Conservation (phyloP, 495 filamentous ascomycete species). For the Cercophora sp. region DNA sequence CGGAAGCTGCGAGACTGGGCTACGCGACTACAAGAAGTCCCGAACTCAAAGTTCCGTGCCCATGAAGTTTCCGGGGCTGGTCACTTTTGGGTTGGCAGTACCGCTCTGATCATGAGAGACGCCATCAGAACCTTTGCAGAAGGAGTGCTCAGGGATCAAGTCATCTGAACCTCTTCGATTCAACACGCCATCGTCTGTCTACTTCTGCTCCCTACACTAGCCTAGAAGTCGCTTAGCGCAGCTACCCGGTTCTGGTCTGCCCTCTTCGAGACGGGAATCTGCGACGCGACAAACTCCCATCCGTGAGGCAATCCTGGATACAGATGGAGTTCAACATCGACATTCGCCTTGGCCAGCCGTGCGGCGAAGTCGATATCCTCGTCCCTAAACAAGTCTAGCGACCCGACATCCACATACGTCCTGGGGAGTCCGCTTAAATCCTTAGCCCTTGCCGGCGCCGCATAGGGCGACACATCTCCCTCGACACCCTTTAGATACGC, state of each 20-base stretch:
- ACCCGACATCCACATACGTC: constrained; percentile 36
- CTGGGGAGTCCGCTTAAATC: constrained; percentile 33
- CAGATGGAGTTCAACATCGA: constrained; percentile 47
- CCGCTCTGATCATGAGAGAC: constrained; percentile 47
- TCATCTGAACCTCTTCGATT: too few species aligned
- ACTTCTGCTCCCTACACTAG: constrained; percentile 2
- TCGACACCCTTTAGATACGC: constrained; percentile 25
- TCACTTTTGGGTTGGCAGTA: constrained; percentile 75
- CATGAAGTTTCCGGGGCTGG: constrained; percentile 65
- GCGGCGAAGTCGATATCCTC: constrained; percentile 40
- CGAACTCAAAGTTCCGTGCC: constrained; percentile 43
- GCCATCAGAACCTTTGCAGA: constrained; percentile 24
- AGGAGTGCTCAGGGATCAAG: constrained; percentile 5
- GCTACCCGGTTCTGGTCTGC: constrained; percentile 16
- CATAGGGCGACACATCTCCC: constrained; percentile 33
- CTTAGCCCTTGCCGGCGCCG: constrained; percentile 29
- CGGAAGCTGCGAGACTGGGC: constrained; percentile 70
- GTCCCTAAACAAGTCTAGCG: constrained; percentile 41
- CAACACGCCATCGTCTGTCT: neutral
- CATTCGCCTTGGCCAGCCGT: constrained; percentile 32
- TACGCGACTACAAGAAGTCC: constrained; percentile 44
- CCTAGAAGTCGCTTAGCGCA: constrained; percentile 16
- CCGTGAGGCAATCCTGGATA: constrained; percentile 48
- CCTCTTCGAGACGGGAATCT: constrained; percentile 4
- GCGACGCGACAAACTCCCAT: constrained; percentile 31